Evolutionary conservation across 2,329 filamentous ascomycete species (phyloP).

Genomic region (Diaporthe caulivora): DNA sequence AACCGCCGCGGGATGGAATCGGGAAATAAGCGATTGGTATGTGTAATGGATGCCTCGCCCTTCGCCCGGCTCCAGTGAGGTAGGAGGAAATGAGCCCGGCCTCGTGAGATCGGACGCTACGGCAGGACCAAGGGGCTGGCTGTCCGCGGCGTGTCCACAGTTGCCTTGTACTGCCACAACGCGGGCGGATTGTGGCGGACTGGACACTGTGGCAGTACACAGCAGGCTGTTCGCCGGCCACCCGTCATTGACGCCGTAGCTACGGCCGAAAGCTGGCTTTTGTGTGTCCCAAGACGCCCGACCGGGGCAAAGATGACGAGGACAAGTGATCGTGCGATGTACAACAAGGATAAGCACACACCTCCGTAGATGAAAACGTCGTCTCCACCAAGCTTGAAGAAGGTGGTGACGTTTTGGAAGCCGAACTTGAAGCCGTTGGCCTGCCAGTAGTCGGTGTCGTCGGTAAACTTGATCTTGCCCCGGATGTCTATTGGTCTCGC

Average conservation of each 20-base stretch:
- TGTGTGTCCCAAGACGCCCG: not conserved
- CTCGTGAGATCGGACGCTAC: not conserved
- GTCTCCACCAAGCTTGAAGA: constrained; percentile 75
- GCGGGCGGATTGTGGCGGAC: constrained; percentile 10
- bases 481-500: constrained; percentile 43
- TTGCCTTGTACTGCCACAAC: constrained; percentile 11
- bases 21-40: not conserved
- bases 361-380: constrained; percentile 77
- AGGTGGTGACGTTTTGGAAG: constrained; percentile 75
- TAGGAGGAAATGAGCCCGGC: not conserved
- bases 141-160: not conserved
- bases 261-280: constrained; percentile 30
- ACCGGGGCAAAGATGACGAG: not conserved
- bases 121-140: not conserved
- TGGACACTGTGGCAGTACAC: not conserved
- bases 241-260: not conserved
- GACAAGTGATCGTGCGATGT: not conserved
- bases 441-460: constrained; percentile 77
- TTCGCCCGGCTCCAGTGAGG: constrained; percentile 27
- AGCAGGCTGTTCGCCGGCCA: not conserved
- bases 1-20: not conserved
- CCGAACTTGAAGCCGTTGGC: constrained; percentile 70
- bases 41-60: constrained; percentile 17
- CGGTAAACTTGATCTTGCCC: constrained; percentile 68
- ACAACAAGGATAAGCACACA: constrained; percentile 30